Percentiles rank a stretch among this genome's conserved stretches.
These are phyloP conservation scores for Pharus latifolius DNA, from an alignment of 176 grass and related monocot genomes.

Conservation along the genomic window DNA sequence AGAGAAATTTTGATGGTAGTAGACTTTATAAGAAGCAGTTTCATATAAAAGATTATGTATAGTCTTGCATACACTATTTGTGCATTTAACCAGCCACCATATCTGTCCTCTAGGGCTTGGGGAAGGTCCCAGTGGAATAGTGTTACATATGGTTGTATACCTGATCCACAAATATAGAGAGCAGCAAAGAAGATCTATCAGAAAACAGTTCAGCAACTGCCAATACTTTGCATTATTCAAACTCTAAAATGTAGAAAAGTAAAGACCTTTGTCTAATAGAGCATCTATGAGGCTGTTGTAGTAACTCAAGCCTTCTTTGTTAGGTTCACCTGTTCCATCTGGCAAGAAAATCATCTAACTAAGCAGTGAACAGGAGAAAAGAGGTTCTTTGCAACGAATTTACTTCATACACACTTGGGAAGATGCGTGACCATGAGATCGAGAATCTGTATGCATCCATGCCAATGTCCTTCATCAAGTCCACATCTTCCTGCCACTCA, in stretches of 20 bases:
- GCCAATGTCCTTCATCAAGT: slow-evolving; percentile 76
- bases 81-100: slow-evolving; percentile 65
- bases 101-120: slow-evolving; percentile 74
- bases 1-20: background rate
- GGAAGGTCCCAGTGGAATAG: slow-evolving; percentile 96
- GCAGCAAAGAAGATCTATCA: background rate
- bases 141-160: slow-evolving; percentile 70
- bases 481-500: slow-evolving; percentile 61
- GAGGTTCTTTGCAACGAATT: background rate
- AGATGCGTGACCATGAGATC: slow-evolving; percentile 92
- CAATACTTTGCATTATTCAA: background rate
- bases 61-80: slow-evolving; percentile 68
- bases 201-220: background rate
- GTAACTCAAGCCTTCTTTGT: slow-evolving; percentile 76
- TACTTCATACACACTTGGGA: slow-evolving; percentile 70
- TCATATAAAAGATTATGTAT: background rate
- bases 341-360: slow-evolving; percentile 19
- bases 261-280: slow-evolving; percentile 58
- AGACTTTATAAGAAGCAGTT: background rate
- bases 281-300: slow-evolving; percentile 77
- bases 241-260: background rate
- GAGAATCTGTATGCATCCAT: slow-evolving; percentile 96
- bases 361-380: background rate
- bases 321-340: slow-evolving; percentile 90
- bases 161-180: slow-evolving; percentile 28